Base-by-base conservation (phyloP, 495 filamentous ascomycete species). In the Hypoxylon fuscum region DNA sequence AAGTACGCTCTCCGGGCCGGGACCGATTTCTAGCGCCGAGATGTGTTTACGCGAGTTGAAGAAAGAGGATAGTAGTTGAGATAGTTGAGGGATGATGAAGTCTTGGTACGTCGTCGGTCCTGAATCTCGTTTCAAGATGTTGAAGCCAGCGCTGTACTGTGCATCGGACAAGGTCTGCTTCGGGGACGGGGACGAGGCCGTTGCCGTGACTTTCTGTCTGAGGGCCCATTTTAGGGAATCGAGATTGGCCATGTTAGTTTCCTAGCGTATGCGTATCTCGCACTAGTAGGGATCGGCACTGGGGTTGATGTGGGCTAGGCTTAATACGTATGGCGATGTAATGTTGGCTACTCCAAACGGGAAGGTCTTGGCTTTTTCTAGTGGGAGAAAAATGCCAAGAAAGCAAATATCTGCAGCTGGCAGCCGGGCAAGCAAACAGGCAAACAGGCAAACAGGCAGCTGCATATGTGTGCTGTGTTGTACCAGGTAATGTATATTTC, bases 21-120 rank as follows among this genome's bases (percentile, higher is more conserved):
- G 84, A 71, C 82, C 83, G 56, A 88, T 84, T 71, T 88, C 86
- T 55, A 88, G 76, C 22, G 80, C 78, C 29, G 83, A 87, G 60
- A 87, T 76, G 42, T 58, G 49, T 55, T 27, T 53, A 52, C 77
- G 79, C 32, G 81, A 78, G 52, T 74, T 72, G 71, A 82, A 74
- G 62, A 86, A 76, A 42, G 77, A 67, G 5, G 66, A 45, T 35
- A 88, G 59, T n/a, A 84, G 67, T 51, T 75, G 69, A 55, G 72
- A 76, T 20, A 88, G 73, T 41, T 84, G 80, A 66, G 85, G 83
- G 55, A 84, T 77, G 59, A 87, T 82, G 68, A 86, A 87, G 58
- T 83, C 74, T 71, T 79, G 66, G 72, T 87, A 85, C 1, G 69
- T 79, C 18, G 41, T 66, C 78, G 71, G 76, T 73, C 70, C 80